Conservation (phyloP, 2,329 filamentous ascomycete species). For the Ophiostoma quercus region DNA sequence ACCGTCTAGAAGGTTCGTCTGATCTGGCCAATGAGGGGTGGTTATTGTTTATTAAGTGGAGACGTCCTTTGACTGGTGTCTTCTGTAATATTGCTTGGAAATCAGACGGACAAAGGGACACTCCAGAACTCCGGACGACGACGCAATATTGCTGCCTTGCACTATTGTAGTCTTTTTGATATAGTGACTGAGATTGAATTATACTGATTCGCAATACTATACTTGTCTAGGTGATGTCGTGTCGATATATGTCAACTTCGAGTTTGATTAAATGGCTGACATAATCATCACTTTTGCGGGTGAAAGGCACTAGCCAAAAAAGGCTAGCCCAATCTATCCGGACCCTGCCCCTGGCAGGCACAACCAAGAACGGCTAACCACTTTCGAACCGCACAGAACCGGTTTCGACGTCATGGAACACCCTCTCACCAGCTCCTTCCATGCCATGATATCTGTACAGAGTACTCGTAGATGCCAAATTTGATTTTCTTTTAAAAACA, state of each 20-base stretch:
- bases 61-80: neutral
- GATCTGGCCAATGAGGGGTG: neutral
- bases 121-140: neutral
- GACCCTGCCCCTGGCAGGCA: neutral
- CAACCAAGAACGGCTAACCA: neutral
- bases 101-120: neutral
- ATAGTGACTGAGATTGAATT: too few relatives aligned
- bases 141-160: neutral
- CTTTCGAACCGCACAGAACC: neutral
- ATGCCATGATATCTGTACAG: neutral
- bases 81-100: neutral
- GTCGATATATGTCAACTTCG: too few relatives aligned
- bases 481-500: too few relatives aligned
- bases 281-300: neutral
- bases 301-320: neutral
- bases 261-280: too few relatives aligned
- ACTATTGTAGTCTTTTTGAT: too few relatives aligned
- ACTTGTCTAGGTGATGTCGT: neutral
- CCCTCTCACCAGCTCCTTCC: neutral
- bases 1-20: slow-evolving; percentile 1
- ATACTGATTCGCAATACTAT: too few relatives aligned
- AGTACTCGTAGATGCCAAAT: neutral
- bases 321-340: neutral
- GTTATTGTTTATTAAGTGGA: neutral
- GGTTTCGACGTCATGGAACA: neutral